Percentiles rank a stretch among this genome's conserved stretches.
Conservation (phyloP, 1,284 basidiomycete genomes). For the Boletus smithii region DNA sequence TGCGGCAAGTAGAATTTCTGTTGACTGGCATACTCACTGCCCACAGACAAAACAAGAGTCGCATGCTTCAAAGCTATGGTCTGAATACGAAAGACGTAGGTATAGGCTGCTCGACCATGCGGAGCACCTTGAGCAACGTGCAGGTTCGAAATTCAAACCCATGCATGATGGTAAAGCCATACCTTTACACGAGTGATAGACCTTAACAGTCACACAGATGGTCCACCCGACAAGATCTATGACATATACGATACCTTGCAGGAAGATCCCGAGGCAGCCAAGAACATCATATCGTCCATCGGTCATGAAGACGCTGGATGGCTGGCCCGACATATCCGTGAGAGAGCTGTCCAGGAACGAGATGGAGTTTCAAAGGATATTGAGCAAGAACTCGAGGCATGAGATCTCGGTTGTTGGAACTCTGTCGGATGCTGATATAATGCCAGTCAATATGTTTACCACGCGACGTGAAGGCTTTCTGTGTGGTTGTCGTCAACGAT, state of each 20-base stretch:
- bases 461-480: slow-evolving; percentile 77
- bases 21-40: slow-evolving; percentile 8
- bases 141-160: slow-evolving; percentile 41
- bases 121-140: slow-evolving; percentile 54
- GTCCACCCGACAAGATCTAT: slow-evolving; percentile 58
- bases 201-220: slow-evolving; percentile 37
- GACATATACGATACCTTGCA: slow-evolving; percentile 58
- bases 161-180: slow-evolving; percentile 43
- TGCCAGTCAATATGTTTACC: slow-evolving; percentile 67
- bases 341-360: slow-evolving; percentile 49
- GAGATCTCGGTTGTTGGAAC: slow-evolving; percentile 14
- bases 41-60: slow-evolving; percentile 50
- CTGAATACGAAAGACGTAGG: slow-evolving; percentile 52
- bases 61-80: slow-evolving; percentile 52
- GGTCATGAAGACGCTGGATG: slow-evolving; percentile 54
- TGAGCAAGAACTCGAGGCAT: slow-evolving; percentile 66
- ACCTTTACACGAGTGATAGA: not conserved
- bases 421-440: slow-evolving; percentile 7
- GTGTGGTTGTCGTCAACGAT: slow-evolving; percentile 76
- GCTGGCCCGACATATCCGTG: slow-evolving; percentile 56
- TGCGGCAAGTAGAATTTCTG: slow-evolving; percentile 35
- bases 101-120: slow-evolving; percentile 48
- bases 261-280: slow-evolving; percentile 49
- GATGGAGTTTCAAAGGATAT: slow-evolving; percentile 56
- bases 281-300: slow-evolving; percentile 41